Conservation (phyloP, 768 basidiomycete species). For the Termitomyces sp. region DNA sequence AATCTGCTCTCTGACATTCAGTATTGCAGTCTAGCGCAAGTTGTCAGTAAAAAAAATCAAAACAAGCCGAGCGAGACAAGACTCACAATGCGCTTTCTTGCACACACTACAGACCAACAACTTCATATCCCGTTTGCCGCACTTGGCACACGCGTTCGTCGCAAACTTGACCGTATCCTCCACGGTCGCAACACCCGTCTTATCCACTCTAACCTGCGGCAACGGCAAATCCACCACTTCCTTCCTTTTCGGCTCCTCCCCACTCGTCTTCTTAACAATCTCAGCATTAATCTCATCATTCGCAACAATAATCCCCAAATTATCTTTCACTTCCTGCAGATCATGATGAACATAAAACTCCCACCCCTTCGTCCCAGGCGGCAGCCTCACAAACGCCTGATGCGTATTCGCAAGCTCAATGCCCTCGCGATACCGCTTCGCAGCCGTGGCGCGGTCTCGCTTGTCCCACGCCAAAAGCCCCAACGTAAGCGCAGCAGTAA, state of each 20-base stretch:
- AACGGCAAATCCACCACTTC: conserved; percentile 21
- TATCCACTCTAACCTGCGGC: conserved; percentile 20
- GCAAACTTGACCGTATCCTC: conserved; percentile 24
- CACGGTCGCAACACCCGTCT: conserved; percentile 15
- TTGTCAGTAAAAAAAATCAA: too few relatives aligned
- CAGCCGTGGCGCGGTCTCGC: conserved; percentile 29
- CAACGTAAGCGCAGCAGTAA: conserved; percentile 27
- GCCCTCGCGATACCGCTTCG: conserved; percentile 31
- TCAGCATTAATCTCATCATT: conserved; percentile 24
- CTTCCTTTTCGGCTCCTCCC: conserved; percentile 18
- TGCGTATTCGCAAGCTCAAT: conserved; percentile 28
- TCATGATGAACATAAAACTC: conserved; percentile 24
- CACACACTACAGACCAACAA: conserved; percentile 27
- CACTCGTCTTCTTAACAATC: conserved; percentile 5
- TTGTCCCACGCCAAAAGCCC: conserved; percentile 32
- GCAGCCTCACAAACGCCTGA: conserved; percentile 16
- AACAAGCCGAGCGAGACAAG: background rate
- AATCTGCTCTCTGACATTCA: conserved; percentile 9
- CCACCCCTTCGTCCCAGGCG: conserved; percentile 19
- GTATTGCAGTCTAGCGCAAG: conserved; percentile 1
- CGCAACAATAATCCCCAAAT: conserved; percentile 23
- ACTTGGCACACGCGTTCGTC: conserved; percentile 29
- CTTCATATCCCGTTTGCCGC: conserved; percentile 26
- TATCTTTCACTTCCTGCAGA: conserved; percentile 21
- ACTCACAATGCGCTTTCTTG: conserved; percentile 27